A percentile compares a stretch with the other conserved stretches of the same genome.
phyloP scores from a whole-genome alignment of 2,329 filamentous ascomycete genomes.

The Neopestalotiopsis clavispora region DNA sequence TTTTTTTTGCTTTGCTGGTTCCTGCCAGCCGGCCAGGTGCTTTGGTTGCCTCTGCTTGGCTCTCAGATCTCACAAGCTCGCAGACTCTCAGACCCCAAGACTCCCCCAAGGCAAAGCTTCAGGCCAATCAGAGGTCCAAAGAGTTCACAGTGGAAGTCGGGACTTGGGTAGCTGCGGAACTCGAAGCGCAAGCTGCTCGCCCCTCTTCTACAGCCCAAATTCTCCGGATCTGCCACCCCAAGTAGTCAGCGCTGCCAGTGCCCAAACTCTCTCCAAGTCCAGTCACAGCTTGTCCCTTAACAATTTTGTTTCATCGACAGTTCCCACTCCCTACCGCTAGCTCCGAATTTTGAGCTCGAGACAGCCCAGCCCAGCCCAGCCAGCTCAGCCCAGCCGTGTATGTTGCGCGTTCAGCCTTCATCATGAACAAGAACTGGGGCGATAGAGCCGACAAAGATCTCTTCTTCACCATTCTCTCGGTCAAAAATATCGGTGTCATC shows the following conservation, averaged over 20 bases:
- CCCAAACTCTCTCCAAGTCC: conserved; percentile 11
- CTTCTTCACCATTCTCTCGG: conserved; percentile 66
- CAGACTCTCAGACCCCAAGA: too few relatives aligned
- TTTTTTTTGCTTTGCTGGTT: not conserved
- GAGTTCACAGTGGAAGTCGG: too few relatives aligned
- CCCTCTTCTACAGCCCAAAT: not conserved
- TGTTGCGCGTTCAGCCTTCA: conserved; percentile 25
- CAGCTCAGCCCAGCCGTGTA: not conserved
- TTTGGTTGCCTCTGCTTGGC: not conserved
- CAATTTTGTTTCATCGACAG: not conserved
- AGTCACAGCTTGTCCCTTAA: not conserved
- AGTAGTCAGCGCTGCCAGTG: not conserved
- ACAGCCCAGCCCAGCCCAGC: not conserved
- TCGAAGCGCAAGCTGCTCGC: not conserved
- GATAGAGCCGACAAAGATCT: conserved; percentile 66
- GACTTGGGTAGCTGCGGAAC: not conserved
- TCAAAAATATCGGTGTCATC: conserved; percentile 68
- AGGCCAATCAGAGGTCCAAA: not conserved
- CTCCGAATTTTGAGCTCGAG: not conserved
- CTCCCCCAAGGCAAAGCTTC: not conserved
- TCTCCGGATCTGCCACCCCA: not conserved
- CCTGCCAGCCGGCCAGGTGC: too few relatives aligned
- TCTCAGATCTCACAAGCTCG: not conserved
- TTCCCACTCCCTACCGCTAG: not conserved
- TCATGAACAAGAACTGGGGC: conserved; percentile 66